These are phyloP conservation scores for Auricularia cornea DNA, from an alignment of 768 basidiomycete genomes.

Conservation along the genomic window DNA sequence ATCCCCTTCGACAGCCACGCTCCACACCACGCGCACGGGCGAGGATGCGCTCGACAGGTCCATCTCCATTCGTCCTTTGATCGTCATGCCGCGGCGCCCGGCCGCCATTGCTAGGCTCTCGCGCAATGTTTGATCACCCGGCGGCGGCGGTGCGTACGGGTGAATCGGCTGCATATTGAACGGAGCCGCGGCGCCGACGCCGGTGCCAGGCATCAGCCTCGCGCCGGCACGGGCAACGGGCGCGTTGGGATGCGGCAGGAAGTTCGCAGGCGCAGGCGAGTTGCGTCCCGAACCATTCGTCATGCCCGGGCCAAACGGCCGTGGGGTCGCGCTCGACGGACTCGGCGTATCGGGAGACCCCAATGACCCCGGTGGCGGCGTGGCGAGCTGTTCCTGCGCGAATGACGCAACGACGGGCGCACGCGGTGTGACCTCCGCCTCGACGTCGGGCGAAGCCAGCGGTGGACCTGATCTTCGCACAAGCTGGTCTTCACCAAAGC, in stretches of 20 bases:
- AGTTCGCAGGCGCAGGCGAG: slow-evolving; percentile 18
- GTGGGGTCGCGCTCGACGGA: neutral
- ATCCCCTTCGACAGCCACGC: neutral
- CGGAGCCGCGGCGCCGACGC: neutral
- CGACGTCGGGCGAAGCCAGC: neutral
- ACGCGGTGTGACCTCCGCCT: neutral
- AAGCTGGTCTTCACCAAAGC: neutral
- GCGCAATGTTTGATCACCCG: slow-evolving; percentile 11
- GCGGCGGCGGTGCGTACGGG: neutral
- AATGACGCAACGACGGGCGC: neutral
- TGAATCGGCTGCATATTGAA: neutral
- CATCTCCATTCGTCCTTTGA: slow-evolving; percentile 48
- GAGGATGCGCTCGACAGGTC: slow-evolving; percentile 43
- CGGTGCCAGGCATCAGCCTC: neutral
- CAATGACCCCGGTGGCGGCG: neutral
- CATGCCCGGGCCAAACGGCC: neutral
- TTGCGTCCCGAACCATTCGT: neutral
- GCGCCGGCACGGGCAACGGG: slow-evolving; percentile 22
- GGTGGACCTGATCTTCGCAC: neutral
- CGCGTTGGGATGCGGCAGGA: slow-evolving; percentile 48
- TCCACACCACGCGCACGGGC: slow-evolving; percentile 50
- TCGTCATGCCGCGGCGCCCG: slow-evolving; percentile 37
- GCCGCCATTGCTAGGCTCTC: slow-evolving; percentile 18
- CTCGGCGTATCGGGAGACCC: neutral
- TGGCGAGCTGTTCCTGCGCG: neutral